Percentiles rank a stretch among this genome's conserved stretches.
phyloP scores from a whole-genome alignment of 371 early-diverging fungal genomes.

The Mortierella sp. region DNA sequence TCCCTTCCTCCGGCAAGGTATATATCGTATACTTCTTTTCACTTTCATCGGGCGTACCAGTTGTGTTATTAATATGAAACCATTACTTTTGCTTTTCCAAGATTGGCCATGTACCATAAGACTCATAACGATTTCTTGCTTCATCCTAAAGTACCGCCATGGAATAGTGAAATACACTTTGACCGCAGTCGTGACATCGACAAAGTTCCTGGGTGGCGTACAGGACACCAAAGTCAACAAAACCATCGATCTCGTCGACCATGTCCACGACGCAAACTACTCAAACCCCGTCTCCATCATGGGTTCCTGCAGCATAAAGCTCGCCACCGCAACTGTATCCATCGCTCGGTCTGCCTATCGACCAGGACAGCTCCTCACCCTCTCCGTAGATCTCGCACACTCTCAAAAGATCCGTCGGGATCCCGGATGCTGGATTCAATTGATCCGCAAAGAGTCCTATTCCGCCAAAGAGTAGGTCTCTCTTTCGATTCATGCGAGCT shows the following conservation, averaged over 20 bases:
- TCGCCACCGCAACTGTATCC: conserved; percentile 25
- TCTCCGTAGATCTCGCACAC: conserved; percentile 19
- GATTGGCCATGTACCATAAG: not conserved
- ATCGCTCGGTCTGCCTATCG: conserved; percentile 31
- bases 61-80: not conserved
- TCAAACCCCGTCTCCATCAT: conserved; percentile 16
- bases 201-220: conserved; percentile 37
- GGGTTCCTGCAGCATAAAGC: conserved; percentile 29
- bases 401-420: conserved; percentile 24
- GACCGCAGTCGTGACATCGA: conserved; percentile 17
- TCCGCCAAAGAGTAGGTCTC: conserved; percentile 40
- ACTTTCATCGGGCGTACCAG: too few species aligned
- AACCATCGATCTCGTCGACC: conserved; percentile 28
- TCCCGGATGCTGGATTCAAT: conserved; percentile 51
- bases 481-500: not conserved
- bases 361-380: conserved; percentile 14
- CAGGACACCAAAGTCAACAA: conserved; percentile 31
- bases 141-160: conserved; percentile 40
- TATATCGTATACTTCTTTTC: too few species aligned
- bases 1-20: conserved; percentile 52
- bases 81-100: not conserved
- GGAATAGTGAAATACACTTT: conserved; percentile 40
- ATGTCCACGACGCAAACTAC: conserved; percentile 26
- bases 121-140: not conserved
- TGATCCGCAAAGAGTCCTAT: conserved; percentile 42